Conservation (phyloP, 2,329 filamentous ascomycete species). For the Colletotrichum spaethianum region DNA sequence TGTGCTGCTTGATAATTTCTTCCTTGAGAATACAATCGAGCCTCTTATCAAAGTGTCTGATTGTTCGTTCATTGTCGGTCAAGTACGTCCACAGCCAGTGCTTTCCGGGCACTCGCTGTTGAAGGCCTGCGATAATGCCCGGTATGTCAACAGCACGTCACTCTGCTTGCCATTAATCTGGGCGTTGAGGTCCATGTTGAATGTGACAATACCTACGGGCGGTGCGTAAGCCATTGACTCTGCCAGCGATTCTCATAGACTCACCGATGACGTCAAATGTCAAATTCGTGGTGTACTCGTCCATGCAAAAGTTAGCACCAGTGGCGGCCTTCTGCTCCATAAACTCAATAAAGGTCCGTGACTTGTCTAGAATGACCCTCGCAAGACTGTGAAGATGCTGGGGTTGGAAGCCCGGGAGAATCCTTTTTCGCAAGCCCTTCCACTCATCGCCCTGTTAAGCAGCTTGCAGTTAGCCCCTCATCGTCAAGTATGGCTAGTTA, state of each 20-base stretch:
- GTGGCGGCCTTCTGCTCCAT: slow-evolving; percentile 48
- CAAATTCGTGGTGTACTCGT: slow-evolving; percentile 48
- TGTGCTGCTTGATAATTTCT: slow-evolving; percentile 33
- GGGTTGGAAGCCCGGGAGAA: slow-evolving; percentile 25
- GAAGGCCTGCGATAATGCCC: slow-evolving; percentile 40
- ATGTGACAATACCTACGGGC: slow-evolving; percentile 47
- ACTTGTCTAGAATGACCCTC: slow-evolving; percentile 44
- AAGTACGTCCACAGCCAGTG: slow-evolving; percentile 46
- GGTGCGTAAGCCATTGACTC: slow-evolving; percentile 9
- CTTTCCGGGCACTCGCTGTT: slow-evolving; percentile 41
- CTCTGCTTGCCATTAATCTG: slow-evolving; percentile 46
- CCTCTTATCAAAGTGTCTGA: slow-evolving; percentile 45
- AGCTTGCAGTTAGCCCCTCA: neutral
- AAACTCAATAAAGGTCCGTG: slow-evolving; percentile 37
- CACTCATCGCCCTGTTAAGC: slow-evolving; percentile 26
- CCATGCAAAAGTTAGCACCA: slow-evolving; percentile 48
- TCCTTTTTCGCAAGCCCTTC: slow-evolving; percentile 35
- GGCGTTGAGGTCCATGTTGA: slow-evolving; percentile 52
- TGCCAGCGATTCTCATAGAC: slow-evolving; percentile 10
- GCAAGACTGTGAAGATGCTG: slow-evolving; percentile 51
- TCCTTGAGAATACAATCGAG: slow-evolving; percentile 46
- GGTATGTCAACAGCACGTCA: slow-evolving; percentile 44
- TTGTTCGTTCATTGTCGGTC: slow-evolving; percentile 43
- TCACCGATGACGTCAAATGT: slow-evolving; percentile 57
- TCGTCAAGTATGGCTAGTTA: neutral